Conservation (phyloP, 176 grass and related monocot genomes). For the Canna indica region DNA sequence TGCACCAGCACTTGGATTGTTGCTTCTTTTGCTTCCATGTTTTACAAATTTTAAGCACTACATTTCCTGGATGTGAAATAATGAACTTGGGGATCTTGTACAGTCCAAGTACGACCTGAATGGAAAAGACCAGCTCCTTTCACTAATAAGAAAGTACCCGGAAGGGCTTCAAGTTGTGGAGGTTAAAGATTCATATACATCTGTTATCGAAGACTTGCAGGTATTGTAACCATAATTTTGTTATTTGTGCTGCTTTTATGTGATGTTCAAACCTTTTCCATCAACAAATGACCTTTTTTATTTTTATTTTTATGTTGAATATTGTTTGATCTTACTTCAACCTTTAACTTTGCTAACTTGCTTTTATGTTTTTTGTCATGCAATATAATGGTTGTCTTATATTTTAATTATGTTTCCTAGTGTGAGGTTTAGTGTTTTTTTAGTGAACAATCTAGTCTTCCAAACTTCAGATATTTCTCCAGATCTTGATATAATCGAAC, state of each 20-base stretch:
- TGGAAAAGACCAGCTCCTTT: constrained; percentile 73
- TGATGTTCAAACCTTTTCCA: too few relatives aligned
- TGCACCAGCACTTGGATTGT: not conserved
- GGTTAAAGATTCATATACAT: constrained; percentile 66
- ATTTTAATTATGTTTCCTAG: not conserved
- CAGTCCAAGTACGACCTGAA: constrained; percentile 80
- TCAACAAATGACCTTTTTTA: too few relatives aligned
- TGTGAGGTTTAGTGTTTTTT: too few relatives aligned
- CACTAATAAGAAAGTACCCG: constrained; percentile 43
- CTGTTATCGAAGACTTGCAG: constrained; percentile 68
- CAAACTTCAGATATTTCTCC: not conserved
- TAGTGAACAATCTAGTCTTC: not conserved
- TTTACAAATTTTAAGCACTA: constrained; percentile 53
- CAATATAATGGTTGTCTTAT: not conserved
- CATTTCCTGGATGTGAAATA: too few relatives aligned
- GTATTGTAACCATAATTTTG: constrained; percentile 11
- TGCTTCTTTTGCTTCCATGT: constrained; percentile 33
- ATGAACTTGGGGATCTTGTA: constrained; percentile 10
- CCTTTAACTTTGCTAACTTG: not conserved
- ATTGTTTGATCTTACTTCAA: not conserved
- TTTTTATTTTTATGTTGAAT: not conserved
- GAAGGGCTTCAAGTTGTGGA: constrained; percentile 76
- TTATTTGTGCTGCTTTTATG: not conserved
- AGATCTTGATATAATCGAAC: not conserved
- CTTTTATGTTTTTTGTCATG: not conserved